Evolutionary conservation across 2,329 filamentous ascomycete species (phyloP).

Genomic region (Ophiostoma australiae): DNA sequence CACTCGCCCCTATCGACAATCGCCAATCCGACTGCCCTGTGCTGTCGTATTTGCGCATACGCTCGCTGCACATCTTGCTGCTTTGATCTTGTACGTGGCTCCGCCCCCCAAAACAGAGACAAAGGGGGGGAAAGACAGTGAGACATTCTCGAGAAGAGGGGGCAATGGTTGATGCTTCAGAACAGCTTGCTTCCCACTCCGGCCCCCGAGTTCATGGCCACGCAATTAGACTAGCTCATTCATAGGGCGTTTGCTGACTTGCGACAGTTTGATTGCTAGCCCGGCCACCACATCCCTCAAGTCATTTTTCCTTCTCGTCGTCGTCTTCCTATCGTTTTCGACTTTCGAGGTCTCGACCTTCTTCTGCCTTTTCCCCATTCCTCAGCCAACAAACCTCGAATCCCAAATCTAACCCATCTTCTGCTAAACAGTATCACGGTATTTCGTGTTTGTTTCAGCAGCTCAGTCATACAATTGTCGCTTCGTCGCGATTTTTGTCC

Average conservation of each 20-base stretch:
- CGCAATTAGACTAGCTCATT: slow-evolving; percentile 14
- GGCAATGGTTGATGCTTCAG: not conserved
- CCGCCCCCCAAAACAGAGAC: not conserved
- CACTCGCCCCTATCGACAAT: not conserved
- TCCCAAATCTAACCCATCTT: not conserved
- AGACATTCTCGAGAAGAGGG: slow-evolving; percentile 3
- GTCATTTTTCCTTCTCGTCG: slow-evolving; percentile 3
- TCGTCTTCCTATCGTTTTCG: not conserved
- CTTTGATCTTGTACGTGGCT: slow-evolving; percentile 8
- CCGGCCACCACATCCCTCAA: slow-evolving; percentile 5
- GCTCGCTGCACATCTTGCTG: not conserved
- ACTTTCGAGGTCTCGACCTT: slow-evolving; percentile 12
- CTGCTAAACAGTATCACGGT: not conserved
- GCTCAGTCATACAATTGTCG: not conserved
- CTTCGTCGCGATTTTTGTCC: slow-evolving; percentile 2
- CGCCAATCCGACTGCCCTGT: not conserved
- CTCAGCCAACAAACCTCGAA: not conserved
- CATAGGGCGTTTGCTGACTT: slow-evolving; percentile 13
- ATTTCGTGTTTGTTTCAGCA: slow-evolving; percentile 5
- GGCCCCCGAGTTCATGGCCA: slow-evolving; percentile 8
- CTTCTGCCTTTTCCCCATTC: not conserved
- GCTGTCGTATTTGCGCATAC: not conserved
- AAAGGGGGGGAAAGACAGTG: slow-evolving; percentile 12
- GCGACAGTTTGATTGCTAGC: slow-evolving; percentile 11
- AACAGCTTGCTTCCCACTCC: slow-evolving; percentile 7